These are phyloP conservation scores for Tilletia setariae DNA, from an alignment of 1,284 basidiomycete genomes.

Conservation along the genomic window DNA sequence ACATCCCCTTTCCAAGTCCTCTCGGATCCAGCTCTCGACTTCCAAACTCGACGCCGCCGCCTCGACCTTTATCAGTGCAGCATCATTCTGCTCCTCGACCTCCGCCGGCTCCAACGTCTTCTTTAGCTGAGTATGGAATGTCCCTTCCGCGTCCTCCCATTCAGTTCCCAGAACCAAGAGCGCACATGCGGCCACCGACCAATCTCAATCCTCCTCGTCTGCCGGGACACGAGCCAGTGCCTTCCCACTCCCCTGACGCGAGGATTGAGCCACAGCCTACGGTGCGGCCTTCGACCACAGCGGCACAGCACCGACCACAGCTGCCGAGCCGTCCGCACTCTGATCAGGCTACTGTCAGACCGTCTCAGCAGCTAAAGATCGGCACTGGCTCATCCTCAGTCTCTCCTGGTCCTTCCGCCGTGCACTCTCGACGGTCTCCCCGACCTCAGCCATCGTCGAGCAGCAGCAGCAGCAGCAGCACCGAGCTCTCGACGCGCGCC, in stretches of 20 bases:
- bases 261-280: not conserved
- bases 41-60: not conserved
- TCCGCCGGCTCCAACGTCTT: too few relatives aligned
- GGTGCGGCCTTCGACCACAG: not conserved
- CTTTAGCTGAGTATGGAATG: too few relatives aligned
- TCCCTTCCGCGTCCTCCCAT: not conserved
- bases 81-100: not conserved
- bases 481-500: too few relatives aligned
- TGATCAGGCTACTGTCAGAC: not conserved
- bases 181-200: not conserved
- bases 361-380: not conserved
- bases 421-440: not conserved
- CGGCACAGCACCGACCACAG: not conserved
- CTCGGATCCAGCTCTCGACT: not conserved
- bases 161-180: not conserved
- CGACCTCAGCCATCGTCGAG: not conserved
- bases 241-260: not conserved
- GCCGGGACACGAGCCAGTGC: not conserved
- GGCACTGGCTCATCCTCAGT: not conserved
- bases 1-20: not conserved
- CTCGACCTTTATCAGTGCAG: not conserved
- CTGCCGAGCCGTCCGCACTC: not conserved
- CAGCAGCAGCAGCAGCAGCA: not conserved
- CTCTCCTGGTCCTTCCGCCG: not conserved
- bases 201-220: slow-evolving; percentile 3